Conservation (phyloP, 768 basidiomycete genomes). For the Leccinum barrowsii region DNA sequence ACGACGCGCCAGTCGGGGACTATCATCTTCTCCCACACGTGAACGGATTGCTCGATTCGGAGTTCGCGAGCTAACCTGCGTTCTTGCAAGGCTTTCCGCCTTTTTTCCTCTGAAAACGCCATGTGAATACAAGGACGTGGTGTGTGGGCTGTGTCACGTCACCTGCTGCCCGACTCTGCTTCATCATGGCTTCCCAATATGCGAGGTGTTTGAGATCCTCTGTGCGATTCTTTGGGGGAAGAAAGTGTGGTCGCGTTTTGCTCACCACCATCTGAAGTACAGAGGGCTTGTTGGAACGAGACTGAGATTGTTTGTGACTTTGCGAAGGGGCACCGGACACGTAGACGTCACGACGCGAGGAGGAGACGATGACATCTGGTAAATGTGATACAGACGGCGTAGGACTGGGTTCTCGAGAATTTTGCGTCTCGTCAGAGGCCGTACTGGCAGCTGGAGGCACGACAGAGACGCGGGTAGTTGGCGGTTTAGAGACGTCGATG, state of each 20-base stretch:
- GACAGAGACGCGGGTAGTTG: conserved; percentile 28
- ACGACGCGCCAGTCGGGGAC: conserved; percentile 82
- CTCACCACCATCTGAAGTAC: conserved; percentile 75
- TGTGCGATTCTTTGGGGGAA: conserved; percentile 76
- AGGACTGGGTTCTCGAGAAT: neutral
- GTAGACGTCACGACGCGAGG: conserved; percentile 27
- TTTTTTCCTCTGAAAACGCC: conserved; percentile 58
- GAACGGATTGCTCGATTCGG: conserved; percentile 64
- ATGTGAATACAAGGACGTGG: neutral
- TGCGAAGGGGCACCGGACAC: conserved; percentile 14
- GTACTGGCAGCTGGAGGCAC: neutral
- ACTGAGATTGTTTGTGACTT: conserved; percentile 41
- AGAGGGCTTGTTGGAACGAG: conserved; percentile 64
- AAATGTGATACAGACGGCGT: conserved; percentile 17
- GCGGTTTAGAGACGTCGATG: conserved; percentile 41
- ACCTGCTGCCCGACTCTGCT: conserved; percentile 72
- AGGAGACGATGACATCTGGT: conserved; percentile 26
- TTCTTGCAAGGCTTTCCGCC: conserved; percentile 57
- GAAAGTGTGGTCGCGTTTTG: conserved; percentile 75
- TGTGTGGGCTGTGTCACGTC: conserved; percentile 11
- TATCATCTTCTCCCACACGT: conserved; percentile 75
- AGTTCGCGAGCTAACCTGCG: conserved; percentile 62
- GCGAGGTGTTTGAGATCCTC: conserved; percentile 84
- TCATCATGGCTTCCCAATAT: conserved; percentile 89
- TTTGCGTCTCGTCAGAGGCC: neutral